A percentile compares a stretch with the other conserved stretches of the same genome.
These are phyloP conservation scores for Wickerhamomyces strasburgensis DNA, from an alignment of 805 yeast genomes.

Conservation along the genomic window DNA sequence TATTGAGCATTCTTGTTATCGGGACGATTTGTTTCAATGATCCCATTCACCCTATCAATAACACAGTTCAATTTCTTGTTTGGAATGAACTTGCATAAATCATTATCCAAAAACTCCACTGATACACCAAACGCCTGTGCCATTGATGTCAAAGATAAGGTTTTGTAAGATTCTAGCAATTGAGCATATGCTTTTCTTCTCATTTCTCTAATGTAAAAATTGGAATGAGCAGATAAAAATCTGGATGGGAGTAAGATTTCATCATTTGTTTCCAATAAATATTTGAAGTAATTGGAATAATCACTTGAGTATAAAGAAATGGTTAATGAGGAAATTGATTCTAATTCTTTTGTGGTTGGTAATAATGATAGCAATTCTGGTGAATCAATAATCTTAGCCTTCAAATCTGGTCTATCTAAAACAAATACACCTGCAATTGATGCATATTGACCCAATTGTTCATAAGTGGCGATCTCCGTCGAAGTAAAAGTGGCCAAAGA, in stretches of 20 bases:
- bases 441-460: conserved; percentile 84
- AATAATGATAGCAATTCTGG: conserved; percentile 85
- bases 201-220: conserved; percentile 84
- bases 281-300: conserved; percentile 72
- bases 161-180: conserved; percentile 88
- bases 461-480: conserved; percentile 83
- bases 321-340: conserved; percentile 77
- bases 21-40: conserved; percentile 92
- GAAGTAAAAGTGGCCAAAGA: conserved; percentile 94
- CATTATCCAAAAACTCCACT: conserved; percentile 79
- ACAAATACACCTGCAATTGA: conserved; percentile 83
- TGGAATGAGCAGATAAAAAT: conserved; percentile 72
- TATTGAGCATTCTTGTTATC: conserved; percentile 95
- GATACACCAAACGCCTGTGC: conserved; percentile 90
- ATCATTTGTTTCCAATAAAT: conserved; percentile 72
- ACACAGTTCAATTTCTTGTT: conserved; percentile 92
- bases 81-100: conserved; percentile 86
- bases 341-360: conserved; percentile 64
- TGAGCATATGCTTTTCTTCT: conserved; percentile 94
- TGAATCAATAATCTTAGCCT: conserved; percentile 80
- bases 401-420: conserved; percentile 78
- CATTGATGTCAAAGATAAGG: conserved; percentile 86
- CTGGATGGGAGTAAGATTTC: conserved; percentile 58
- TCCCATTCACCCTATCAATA: conserved; percentile 91
- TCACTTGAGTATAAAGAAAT: conserved; percentile 87